Evolutionary conservation across 1,284 basidiomycete genomes (phyloP).

Genomic region (Blastosporella zonata): DNA sequence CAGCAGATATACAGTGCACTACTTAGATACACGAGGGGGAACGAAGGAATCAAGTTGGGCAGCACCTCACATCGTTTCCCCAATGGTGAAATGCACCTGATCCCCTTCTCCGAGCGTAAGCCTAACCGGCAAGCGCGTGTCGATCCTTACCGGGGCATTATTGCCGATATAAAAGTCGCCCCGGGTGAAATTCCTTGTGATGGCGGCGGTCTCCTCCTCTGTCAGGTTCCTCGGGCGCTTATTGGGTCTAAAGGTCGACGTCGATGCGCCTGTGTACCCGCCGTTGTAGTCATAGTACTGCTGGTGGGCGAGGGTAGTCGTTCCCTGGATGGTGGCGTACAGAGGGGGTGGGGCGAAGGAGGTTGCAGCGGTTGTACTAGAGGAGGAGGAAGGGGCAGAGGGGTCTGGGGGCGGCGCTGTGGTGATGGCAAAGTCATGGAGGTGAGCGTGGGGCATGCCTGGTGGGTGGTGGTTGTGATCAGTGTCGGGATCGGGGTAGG

Average conservation of each 20-base stretch:
- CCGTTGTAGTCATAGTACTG: conserved; percentile 78
- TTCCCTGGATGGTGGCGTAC: conserved; percentile 42
- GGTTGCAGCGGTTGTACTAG: conserved; percentile 19
- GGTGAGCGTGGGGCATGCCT: conserved; percentile 29
- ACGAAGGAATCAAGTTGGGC: too few relatives aligned
- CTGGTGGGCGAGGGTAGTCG: conserved; percentile 57
- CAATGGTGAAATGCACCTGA: conserved; percentile 75
- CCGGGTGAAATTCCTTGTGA: conserved; percentile 72
- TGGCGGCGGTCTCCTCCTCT: conserved; percentile 75
- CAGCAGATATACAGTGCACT: neutral
- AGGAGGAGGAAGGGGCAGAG: conserved; percentile 10
- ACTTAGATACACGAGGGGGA: too few relatives aligned
- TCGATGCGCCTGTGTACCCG: conserved; percentile 58
- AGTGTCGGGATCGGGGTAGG: conserved; percentile 75
- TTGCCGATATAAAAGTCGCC: conserved; percentile 77
- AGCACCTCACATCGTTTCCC: conserved; percentile 50
- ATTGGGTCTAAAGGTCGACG: conserved; percentile 69
- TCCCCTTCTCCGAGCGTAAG: conserved; percentile 76
- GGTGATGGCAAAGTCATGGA: conserved; percentile 13
- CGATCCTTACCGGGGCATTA: conserved; percentile 74
- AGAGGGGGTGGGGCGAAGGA: conserved; percentile 40
- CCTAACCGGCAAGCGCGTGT: conserved; percentile 70
- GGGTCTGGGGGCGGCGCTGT: conserved; percentile 26
- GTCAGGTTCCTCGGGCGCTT: conserved; percentile 74
- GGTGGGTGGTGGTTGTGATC: conserved; percentile 48